Percentiles rank a stretch among this genome's conserved stretches.
phyloP scores from a whole-genome alignment of 768 basidiomycete species.

The Neoboletus brunneissimus region DNA sequence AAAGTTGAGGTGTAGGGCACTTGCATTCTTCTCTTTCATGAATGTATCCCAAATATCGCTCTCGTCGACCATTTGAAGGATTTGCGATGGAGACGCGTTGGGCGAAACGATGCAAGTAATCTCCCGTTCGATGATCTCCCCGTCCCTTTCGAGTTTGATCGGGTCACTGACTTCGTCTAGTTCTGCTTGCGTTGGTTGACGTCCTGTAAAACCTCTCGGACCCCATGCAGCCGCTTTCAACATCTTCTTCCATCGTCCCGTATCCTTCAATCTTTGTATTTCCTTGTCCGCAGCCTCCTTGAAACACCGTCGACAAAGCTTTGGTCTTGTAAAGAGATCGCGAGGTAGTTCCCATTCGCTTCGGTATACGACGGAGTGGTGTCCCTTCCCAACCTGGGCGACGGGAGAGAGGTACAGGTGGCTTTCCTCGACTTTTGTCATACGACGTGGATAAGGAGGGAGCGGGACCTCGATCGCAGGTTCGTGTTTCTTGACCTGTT shows the following conservation, averaged over 20 bases:
- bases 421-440: slow-evolving; percentile 34
- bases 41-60: not conserved
- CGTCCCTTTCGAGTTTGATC: not conserved
- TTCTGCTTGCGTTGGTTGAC: not conserved
- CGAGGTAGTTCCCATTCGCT: slow-evolving; percentile 54
- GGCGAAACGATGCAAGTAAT: slow-evolving; percentile 9
- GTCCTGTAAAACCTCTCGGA: slow-evolving; percentile 3
- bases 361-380: slow-evolving; percentile 52
- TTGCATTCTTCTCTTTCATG: not conserved
- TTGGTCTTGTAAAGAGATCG: slow-evolving; percentile 32
- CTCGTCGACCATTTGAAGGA: not conserved
- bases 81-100: not conserved
- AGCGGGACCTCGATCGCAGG: slow-evolving; percentile 31
- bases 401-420: slow-evolving; percentile 48
- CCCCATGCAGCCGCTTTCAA: slow-evolving; percentile 12
- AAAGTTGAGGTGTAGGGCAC: not conserved
- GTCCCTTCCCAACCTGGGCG: slow-evolving; percentile 40
- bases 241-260: slow-evolving; percentile 22
- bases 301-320: slow-evolving; percentile 41
- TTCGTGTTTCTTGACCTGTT: slow-evolving; percentile 23
- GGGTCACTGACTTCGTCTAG: slow-evolving; percentile 1
- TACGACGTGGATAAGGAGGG: slow-evolving; percentile 24
- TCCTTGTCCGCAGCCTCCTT: slow-evolving; percentile 28
- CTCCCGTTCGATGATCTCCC: slow-evolving; percentile 20
- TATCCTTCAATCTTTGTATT: slow-evolving; percentile 20